Evolutionary conservation across 139 green algal genomes (phyloP).

Genomic region (Chlamydomonas incerta): DNA sequence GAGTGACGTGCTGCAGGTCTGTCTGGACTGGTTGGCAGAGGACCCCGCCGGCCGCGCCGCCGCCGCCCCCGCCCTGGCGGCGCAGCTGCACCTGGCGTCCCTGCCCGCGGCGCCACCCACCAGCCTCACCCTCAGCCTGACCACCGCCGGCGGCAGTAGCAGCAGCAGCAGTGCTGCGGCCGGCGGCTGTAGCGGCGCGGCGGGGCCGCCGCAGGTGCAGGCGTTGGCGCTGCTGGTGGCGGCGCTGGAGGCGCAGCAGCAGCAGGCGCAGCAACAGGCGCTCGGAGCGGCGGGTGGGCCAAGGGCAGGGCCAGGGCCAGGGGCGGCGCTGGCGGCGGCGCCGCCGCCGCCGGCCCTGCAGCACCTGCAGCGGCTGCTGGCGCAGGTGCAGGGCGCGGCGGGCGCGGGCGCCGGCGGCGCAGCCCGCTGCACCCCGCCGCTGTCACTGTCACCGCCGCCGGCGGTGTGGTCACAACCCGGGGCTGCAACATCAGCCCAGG

Average conservation of each 20-base stretch:
- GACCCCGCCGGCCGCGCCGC: not conserved
- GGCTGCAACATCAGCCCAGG: no score
- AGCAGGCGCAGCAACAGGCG: not conserved
- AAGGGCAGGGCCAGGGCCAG: not conserved
- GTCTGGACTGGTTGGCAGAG: slow-evolving; percentile 11
- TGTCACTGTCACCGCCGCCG: not conserved
- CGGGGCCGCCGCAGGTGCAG: not conserved
- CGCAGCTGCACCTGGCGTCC: no score
- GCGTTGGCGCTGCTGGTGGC: slow-evolving; percentile 4
- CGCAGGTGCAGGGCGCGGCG: not conserved
- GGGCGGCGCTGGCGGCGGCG: not conserved
- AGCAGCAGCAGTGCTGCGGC: not conserved
- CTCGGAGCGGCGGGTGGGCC: not conserved
- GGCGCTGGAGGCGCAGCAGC: not conserved
- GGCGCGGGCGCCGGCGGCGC: not conserved
- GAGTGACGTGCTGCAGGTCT: slow-evolving; percentile 22
- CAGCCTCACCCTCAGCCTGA: no score
- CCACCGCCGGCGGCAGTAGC: not conserved
- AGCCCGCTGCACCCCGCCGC: not conserved
- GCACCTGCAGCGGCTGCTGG: not conserved
- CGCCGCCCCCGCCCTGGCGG: no score
- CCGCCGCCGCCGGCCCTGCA: not conserved
- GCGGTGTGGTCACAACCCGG: not conserved
- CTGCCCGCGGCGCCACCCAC: no score
- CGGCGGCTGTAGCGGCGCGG: not conserved